These are phyloP conservation scores for Chalaropsis thielavioides DNA, from an alignment of 2,329 filamentous ascomycete genomes.

Conservation along the genomic window DNA sequence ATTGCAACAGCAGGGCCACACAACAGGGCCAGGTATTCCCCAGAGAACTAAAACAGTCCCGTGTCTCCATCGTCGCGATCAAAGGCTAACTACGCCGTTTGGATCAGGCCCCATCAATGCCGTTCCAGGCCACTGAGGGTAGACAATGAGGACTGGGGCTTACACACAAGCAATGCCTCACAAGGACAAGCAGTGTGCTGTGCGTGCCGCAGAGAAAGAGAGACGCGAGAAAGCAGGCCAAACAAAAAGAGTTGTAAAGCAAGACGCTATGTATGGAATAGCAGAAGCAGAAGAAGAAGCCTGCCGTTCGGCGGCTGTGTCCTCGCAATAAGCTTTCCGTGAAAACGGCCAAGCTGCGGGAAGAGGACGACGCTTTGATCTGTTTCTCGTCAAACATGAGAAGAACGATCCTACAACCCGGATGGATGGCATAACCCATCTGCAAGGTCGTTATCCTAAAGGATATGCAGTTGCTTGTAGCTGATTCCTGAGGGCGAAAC, in stretches of 20 bases:
- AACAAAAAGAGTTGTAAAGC: conserved; percentile 10
- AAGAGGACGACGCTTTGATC: neutral
- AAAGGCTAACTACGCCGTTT: neutral
- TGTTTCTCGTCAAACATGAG: neutral
- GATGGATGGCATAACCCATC: neutral
- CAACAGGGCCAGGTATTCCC: neutral
- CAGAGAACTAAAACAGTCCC: neutral
- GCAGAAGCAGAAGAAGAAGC: neutral
- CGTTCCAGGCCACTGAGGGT: conserved; percentile 4
- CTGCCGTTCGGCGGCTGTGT: neutral
- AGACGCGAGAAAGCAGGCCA: conserved; percentile 1
- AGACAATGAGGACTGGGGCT: neutral
- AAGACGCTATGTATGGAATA: neutral
- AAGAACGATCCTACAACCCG: neutral
- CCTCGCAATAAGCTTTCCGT: neutral
- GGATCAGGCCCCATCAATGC: neutral
- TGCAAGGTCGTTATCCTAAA: neutral
- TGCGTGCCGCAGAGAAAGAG: neutral
- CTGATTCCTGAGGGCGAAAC: neutral
- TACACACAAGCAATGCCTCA: neutral
- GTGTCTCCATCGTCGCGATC: neutral
- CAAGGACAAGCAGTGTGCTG: neutral
- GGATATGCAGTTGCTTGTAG: neutral
- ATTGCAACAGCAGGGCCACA: neutral
- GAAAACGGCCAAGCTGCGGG: neutral